These are phyloP conservation scores for Boeremia exigua DNA, from an alignment of 2,329 filamentous ascomycete species.

Conservation along the genomic window DNA sequence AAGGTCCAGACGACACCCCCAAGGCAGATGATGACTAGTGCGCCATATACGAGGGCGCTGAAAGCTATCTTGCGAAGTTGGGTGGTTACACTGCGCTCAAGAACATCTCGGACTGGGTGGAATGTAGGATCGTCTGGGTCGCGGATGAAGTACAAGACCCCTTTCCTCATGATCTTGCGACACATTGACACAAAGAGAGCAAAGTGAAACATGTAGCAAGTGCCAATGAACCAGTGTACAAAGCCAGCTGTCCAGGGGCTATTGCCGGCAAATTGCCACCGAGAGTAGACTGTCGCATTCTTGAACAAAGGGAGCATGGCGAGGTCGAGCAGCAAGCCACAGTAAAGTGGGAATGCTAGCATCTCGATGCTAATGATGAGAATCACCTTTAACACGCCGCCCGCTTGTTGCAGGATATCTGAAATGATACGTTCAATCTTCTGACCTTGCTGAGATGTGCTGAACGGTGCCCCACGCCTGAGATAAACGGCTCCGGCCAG, in stretches of 20 bases:
- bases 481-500: slow-evolving; percentile 80
- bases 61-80: slow-evolving; percentile 96
- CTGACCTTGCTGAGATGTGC: slow-evolving; percentile 60
- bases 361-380: slow-evolving; percentile 99
- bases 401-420: slow-evolving; percentile 87
- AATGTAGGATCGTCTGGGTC: slow-evolving; percentile 98
- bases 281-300: slow-evolving; percentile 75
- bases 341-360: slow-evolving; percentile 96
- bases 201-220: slow-evolving; percentile 99
- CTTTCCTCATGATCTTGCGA: slow-evolving; percentile 93
- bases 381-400: slow-evolving; percentile 96
- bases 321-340: slow-evolving; percentile 85
- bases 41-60: slow-evolving; percentile 93
- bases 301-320: slow-evolving; percentile 91
- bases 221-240: slow-evolving; percentile 98
- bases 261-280: slow-evolving; percentile 76
- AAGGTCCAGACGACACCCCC: slow-evolving; percentile 97
- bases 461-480: slow-evolving; percentile 72
- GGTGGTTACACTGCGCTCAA: slow-evolving; percentile 89
- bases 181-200: slow-evolving; percentile 99
- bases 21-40: slow-evolving; percentile 87
- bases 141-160: slow-evolving; percentile 96
- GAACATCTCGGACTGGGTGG: slow-evolving; percentile 93
- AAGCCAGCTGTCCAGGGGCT: slow-evolving; percentile 91
- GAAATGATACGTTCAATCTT: slow-evolving; percentile 76